A percentile compares a stretch with the other conserved stretches of the same genome.
Conservation (phyloP, 2,329 filamentous ascomycete genomes). For the Curvularia verruculosa region DNA sequence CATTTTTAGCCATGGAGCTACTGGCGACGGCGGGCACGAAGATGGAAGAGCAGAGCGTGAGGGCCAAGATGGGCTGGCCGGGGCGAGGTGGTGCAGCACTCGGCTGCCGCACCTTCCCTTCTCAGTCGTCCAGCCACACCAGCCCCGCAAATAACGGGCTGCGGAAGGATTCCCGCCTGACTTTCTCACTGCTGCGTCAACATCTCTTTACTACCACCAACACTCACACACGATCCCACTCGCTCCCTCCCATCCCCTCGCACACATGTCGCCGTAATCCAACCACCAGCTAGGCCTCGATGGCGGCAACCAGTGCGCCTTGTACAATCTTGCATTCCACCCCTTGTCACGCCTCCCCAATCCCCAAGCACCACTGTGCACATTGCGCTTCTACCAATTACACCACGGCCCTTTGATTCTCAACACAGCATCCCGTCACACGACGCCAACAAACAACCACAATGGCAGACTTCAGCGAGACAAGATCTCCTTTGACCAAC, state of each 20-base stretch:
- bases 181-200: constrained; percentile 12
- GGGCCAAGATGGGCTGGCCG: constrained; percentile 3
- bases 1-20: neutral
- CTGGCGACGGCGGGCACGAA: neutral
- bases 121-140: constrained; percentile 15
- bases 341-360: constrained; percentile 6
- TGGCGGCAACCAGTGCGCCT: constrained; percentile 13
- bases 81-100: constrained; percentile 8
- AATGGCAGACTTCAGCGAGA: constrained; percentile 38
- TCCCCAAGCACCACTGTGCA: constrained; percentile 2
- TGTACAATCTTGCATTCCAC: constrained; percentile 8
- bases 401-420: constrained; percentile 5
- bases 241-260: neutral
- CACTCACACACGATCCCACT: neutral
- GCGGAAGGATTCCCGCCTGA: constrained; percentile 20
- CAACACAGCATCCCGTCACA: constrained; percentile 13
- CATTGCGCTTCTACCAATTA: constrained; percentile 10
- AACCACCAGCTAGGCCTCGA: constrained; percentile 11
- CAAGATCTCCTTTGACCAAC: constrained; percentile 32
- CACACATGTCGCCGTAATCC: constrained; percentile 15
- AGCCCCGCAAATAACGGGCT: constrained; percentile 21
- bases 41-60: neutral
- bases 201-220: neutral
- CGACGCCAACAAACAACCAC: constrained; percentile 14
- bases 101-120: constrained; percentile 14